Conservation (phyloP, 345 rosid genomes). For the Chamaenerion angustifolium region DNA sequence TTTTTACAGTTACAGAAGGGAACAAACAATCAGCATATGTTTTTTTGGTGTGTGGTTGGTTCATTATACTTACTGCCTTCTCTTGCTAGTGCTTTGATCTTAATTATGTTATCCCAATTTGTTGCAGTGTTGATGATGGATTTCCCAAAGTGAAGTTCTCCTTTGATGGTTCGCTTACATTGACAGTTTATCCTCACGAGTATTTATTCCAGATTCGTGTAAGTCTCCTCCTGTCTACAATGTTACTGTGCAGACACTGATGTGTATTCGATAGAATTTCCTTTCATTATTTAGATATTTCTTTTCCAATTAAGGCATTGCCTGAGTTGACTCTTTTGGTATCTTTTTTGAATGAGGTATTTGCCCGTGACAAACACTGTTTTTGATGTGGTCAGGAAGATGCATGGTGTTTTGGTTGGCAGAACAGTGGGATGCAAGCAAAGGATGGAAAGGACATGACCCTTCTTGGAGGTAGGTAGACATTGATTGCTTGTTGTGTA, state of each 20-base stretch:
- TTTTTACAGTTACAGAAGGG: too few species aligned
- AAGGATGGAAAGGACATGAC: slow-evolving; percentile 22
- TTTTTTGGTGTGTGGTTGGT: too few species aligned
- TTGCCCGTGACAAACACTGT: too few species aligned
- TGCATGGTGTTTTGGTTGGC: slow-evolving; percentile 26
- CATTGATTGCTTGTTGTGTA: neutral
- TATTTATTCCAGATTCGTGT: slow-evolving; percentile 22
- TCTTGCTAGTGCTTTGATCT: too few species aligned
- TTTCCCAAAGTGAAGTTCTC: slow-evolving; percentile 22
- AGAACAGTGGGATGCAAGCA: slow-evolving; percentile 10
- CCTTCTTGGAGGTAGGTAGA: slow-evolving; percentile 22
- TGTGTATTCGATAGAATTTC: too few species aligned
- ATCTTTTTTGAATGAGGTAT: too few species aligned
- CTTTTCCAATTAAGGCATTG: too few species aligned
- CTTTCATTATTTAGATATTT: too few species aligned
- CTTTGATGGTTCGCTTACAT: slow-evolving; percentile 15
- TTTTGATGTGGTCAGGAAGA: slow-evolving; percentile 7
- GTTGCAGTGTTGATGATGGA: slow-evolving; percentile 19
- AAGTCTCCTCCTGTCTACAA: slow-evolving; percentile 7
- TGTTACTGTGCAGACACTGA: too few species aligned
- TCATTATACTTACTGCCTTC: too few species aligned
- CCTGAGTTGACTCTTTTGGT: too few species aligned
- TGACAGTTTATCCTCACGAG: slow-evolving; percentile 25
- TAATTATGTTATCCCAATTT: neutral
- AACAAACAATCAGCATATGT: too few species aligned